A percentile compares a stretch with the other conserved stretches of the same genome.
Conservation (phyloP, 2,329 filamentous ascomycete species). For the Clonostachys byssicola region DNA sequence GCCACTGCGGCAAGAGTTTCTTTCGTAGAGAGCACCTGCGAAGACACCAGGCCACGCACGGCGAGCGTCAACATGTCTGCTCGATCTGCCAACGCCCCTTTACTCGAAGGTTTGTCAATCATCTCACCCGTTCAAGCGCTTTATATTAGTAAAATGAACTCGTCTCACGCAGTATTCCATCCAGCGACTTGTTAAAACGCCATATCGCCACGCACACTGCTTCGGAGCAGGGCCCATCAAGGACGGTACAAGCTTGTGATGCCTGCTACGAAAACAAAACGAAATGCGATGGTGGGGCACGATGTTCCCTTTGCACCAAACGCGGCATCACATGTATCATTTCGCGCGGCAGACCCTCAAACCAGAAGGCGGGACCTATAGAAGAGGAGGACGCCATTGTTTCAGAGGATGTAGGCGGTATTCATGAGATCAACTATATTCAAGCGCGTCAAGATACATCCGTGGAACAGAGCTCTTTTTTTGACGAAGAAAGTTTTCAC, state of each 20-base stretch:
- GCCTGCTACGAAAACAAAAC: conserved; percentile 37
- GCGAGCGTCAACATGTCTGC: conserved; percentile 24
- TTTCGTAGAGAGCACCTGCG: conserved; percentile 32
- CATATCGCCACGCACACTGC: conserved; percentile 22
- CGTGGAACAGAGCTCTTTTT: no score
- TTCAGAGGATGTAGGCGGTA: neutral
- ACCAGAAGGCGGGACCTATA: neutral
- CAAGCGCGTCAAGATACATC: neutral
- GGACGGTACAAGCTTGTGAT: conserved; percentile 33
- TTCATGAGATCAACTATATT: neutral
- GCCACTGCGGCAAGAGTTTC: conserved; percentile 33
- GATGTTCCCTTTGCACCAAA: conserved; percentile 33
- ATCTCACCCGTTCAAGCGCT: neutral
- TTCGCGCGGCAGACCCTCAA: neutral
- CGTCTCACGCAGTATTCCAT: conserved; percentile 15
- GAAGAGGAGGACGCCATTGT: neutral
- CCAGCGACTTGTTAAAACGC: conserved; percentile 29
- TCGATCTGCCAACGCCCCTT: conserved; percentile 28
- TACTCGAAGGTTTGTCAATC: conserved; percentile 25
- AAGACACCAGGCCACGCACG: conserved; percentile 31
- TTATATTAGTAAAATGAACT: conserved; percentile 16
- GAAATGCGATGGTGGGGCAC: conserved; percentile 33
- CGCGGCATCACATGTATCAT: neutral
- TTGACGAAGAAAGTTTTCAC: no score
- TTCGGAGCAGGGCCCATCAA: conserved; percentile 15